Base-by-base conservation (phyloP, 1,284 basidiomycete genomes). In the Apiotrichum veenhuisii region DNA sequence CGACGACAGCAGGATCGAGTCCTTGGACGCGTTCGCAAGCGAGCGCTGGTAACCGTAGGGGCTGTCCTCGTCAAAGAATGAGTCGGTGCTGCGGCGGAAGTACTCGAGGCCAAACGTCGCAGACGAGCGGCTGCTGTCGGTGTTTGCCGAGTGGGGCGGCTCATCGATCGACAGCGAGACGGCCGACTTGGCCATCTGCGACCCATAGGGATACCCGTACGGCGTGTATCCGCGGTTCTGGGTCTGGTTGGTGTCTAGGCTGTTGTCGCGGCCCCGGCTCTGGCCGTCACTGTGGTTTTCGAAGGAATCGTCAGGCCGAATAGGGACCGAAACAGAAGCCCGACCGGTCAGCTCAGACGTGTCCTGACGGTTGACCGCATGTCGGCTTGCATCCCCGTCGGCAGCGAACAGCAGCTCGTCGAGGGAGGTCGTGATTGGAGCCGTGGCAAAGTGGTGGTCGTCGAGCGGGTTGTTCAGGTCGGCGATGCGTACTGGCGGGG, bases 21-120 rank as follows among this genome's bases (percentile, higher is more conserved):
- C 46, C 22, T 48, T 30, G 27, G 46, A 48, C 10, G 14, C 33
- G 22, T 37, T 36, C 4, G 18, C 30, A 9, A 36, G 34, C 22
- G 46, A 36, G 3, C 20, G n/a, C 3, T 22, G 46, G 20, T 34
- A 37, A 5, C 18, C 14, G 22, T 36, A 37, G 0, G 46, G 34
- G 34, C 46, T 48, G 33, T 48, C 33, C 2, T 37, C 34, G 33
- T 34, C 27, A 43, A 26, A 17, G 14, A 17, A 25, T 33, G 33
- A 48, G 30, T 48, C 46, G 10, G 37, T 20, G 14, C 46, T 48
- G 22, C 14, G 17, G 33, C 33, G 34, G 22, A 48, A 17, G 34
- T 34, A 48, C 34, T 48, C 46, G 20, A 48, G 22, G n/a, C 46
- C 46, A 23, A 48, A 48, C 2, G 46, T 48, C 11, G 46, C 46